phyloP scores from a whole-genome alignment of 345 rosid genomes.

The Punica granatum region DNA sequence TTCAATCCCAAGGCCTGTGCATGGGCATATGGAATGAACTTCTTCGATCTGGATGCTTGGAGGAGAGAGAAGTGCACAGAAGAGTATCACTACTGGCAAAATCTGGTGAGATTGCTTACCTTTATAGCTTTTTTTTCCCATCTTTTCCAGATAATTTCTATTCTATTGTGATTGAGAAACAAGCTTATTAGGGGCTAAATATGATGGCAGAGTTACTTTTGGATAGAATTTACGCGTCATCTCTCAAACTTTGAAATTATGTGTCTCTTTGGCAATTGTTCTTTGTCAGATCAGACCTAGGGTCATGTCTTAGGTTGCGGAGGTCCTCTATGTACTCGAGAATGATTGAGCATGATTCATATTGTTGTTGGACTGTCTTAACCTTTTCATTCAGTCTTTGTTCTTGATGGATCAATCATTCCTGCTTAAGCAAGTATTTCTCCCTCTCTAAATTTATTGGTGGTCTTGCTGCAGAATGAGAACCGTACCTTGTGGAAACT shows the following conservation, averaged over 20 bases:
- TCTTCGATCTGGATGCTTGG: conserved; percentile 99
- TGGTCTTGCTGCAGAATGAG: conserved; percentile 60
- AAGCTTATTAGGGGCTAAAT: background rate
- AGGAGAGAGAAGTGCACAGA: conserved; percentile 97
- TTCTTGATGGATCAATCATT: background rate
- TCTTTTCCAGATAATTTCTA: background rate
- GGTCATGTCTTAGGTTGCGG: background rate
- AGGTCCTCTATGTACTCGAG: background rate
- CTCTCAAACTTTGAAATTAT: no score
- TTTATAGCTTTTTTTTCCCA: background rate
- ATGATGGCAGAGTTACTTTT: no score
- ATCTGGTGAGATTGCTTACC: conserved; percentile 45
- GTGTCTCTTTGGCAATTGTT: no score
- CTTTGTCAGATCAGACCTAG: background rate
- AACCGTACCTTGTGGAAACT: conserved; percentile 88
- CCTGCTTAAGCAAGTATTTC: background rate
- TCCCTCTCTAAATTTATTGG: background rate
- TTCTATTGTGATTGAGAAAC: background rate
- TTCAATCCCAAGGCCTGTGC: conserved; percentile 97
- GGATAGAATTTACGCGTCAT: no score
- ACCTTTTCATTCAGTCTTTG: background rate
- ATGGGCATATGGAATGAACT: conserved; percentile 99
- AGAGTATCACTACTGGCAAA: conserved; percentile 98
- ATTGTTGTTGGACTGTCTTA: background rate
- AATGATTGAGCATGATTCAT: background rate